Evolutionary conservation across 2,329 filamentous ascomycete species (phyloP).

Genomic region (Diaporthe sp.): DNA sequence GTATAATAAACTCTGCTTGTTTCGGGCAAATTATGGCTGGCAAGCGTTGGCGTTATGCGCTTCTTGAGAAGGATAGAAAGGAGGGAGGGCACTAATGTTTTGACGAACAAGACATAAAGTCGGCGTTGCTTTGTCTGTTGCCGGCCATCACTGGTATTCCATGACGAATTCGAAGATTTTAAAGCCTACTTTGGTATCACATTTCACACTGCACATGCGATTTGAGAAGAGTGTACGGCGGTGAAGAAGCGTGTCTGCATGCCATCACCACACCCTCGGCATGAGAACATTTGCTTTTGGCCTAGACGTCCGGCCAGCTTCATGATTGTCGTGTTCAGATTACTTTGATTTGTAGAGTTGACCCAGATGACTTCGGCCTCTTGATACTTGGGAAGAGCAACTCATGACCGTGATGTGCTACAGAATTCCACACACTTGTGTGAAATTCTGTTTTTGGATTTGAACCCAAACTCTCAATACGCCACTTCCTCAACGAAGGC

Average conservation of each 20-base stretch:
- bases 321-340: not conserved
- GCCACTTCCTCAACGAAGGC: too few species aligned
- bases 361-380: not conserved
- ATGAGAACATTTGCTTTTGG: too few species aligned
- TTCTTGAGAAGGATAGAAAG: not conserved
- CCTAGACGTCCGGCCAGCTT: not conserved
- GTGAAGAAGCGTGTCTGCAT: not conserved
- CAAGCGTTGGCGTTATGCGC: constrained; percentile 23
- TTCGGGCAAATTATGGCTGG: not conserved
- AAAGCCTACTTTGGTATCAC: not conserved
- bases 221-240: too few species aligned
- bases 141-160: not conserved
- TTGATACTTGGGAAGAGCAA: not conserved
- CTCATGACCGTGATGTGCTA: too few species aligned
- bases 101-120: not conserved
- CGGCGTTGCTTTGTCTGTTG: not conserved
- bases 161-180: not conserved
- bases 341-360: too few species aligned
- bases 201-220: not conserved
- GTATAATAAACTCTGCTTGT: not conserved
- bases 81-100: not conserved
- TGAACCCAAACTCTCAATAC: too few species aligned
- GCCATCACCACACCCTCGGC: not conserved
- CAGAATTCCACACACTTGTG: too few species aligned
- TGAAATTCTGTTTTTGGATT: too few species aligned